These are phyloP conservation scores for Cladosporium sp. DNA, from an alignment of 2,329 filamentous ascomycete species.

Conservation along the genomic window DNA sequence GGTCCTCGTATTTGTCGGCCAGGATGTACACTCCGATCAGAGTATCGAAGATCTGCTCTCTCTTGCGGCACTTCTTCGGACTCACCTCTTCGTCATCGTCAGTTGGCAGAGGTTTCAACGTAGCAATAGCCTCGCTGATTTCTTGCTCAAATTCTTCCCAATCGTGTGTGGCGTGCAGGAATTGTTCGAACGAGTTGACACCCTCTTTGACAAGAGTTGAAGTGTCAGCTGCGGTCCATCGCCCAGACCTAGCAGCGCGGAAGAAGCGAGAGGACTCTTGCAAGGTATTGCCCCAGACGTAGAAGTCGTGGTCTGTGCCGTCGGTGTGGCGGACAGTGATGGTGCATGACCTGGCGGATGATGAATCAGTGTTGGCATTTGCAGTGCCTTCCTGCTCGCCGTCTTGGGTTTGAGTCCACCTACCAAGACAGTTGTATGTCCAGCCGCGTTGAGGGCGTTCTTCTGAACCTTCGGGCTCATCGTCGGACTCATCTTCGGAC, in stretches of 20 bases:
- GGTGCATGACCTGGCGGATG: not conserved
- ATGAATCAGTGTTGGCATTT: not conserved
- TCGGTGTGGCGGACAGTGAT: not conserved
- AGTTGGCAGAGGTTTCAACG: not conserved
- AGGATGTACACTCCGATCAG: slow-evolving; percentile 2
- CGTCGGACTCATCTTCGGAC: no score
- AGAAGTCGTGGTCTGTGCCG: not conserved
- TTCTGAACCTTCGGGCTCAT: not conserved
- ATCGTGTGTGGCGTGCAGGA: not conserved
- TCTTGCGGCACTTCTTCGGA: not conserved
- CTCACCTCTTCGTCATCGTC: not conserved
- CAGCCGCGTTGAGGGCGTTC: not conserved
- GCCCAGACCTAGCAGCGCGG: not conserved
- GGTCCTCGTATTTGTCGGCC: slow-evolving; percentile 8
- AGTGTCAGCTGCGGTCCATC: not conserved
- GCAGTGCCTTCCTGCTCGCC: not conserved
- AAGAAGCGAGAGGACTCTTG: not conserved
- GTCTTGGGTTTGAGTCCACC: not conserved
- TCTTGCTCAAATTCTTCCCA: not conserved
- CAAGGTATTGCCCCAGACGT: not conserved
- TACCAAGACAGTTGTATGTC: not conserved
- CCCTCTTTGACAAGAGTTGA: not conserved
- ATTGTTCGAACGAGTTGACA: not conserved
- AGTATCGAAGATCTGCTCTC: not conserved
- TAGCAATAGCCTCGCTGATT: not conserved